phyloP scores from a whole-genome alignment of 345 rosid genomes.

The Eutrema heterophyllum region DNA sequence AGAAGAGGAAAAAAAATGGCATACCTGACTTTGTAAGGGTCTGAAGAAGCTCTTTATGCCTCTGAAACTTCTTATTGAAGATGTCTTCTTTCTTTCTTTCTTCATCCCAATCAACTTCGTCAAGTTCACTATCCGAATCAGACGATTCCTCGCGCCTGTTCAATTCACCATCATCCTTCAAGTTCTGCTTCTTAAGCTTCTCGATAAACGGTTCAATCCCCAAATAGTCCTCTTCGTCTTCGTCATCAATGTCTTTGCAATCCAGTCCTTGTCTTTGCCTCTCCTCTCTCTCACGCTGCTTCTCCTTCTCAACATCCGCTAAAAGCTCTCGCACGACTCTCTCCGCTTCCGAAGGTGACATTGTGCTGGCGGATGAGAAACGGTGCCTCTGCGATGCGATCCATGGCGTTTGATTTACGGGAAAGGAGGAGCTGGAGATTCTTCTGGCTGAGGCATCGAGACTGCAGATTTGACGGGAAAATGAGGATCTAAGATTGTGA shows the following conservation, averaged over 20 bases:
- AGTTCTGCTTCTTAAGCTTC: conserved; percentile 60
- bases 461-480: not conserved
- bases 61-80: conserved; percentile 51
- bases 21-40: conserved; percentile 52
- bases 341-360: conserved; percentile 12
- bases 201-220: conserved; percentile 73
- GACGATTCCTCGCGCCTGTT: conserved; percentile 51
- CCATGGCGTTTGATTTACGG: conserved; percentile 26
- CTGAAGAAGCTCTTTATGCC: conserved; percentile 64
- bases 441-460: conserved; percentile 14
- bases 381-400: conserved; percentile 29
- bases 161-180: conserved; percentile 40
- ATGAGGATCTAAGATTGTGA: conserved; percentile 16
- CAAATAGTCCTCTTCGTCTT: conserved; percentile 80
- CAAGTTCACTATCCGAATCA: conserved; percentile 70
- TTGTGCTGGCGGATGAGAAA: conserved; percentile 35
- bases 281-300: conserved; percentile 64
- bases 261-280: conserved; percentile 64
- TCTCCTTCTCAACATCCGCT: conserved; percentile 63
- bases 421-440: conserved; percentile 20
- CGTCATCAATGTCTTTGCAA: conserved; percentile 69
- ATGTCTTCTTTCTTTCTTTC: conserved; percentile 28
- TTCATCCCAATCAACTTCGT: conserved; percentile 51
- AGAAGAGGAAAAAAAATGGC: not conserved
- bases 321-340: conserved; percentile 44